phyloP scores from a whole-genome alignment of 495 filamentous ascomycete species.

The Bathelium albidoporum region DNA sequence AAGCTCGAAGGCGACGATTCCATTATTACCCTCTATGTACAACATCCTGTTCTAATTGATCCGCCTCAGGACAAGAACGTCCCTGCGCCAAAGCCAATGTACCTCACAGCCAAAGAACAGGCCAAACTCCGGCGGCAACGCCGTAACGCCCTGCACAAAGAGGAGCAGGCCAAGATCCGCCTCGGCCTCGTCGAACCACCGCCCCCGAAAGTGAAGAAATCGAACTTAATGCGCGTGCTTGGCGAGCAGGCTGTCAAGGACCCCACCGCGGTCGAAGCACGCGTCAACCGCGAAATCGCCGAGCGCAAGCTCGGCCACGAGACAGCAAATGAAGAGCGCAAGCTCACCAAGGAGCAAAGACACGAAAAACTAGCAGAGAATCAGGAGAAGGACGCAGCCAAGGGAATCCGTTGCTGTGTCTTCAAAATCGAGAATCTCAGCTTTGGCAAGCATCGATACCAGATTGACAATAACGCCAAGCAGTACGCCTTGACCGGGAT shows the following conservation, averaged over 20 bases:
- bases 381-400: constrained; percentile 76
- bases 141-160: constrained; percentile 83
- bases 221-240: constrained; percentile 94
- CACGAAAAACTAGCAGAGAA: constrained; percentile 75
- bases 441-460: constrained; percentile 86
- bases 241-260: constrained; percentile 96
- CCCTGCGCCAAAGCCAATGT: constrained; percentile 79
- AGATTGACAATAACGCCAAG: constrained; percentile 83
- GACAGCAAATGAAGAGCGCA: constrained; percentile 71
- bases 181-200: constrained; percentile 81
- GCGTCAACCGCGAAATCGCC: constrained; percentile 81
- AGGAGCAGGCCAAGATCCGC: constrained; percentile 90
- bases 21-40: constrained; percentile 80
- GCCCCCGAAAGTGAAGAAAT: constrained; percentile 89
- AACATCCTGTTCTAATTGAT: constrained; percentile 86
- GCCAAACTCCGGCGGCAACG: constrained; percentile 83
- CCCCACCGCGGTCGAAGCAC: constrained; percentile 90
- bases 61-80: constrained; percentile 79
- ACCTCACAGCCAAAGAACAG: constrained; percentile 81
- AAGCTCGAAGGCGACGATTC: constrained; percentile 60
- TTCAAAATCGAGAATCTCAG: constrained; percentile 81
- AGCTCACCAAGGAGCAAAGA: constrained; percentile 80
- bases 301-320: constrained; percentile 72
- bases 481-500: constrained; percentile 76
- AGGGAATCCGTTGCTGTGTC: constrained; percentile 72